These are phyloP conservation scores for Stagonosporopsis cucurbitacearum DNA, from an alignment of 2,329 filamentous ascomycete genomes.

Conservation along the genomic window DNA sequence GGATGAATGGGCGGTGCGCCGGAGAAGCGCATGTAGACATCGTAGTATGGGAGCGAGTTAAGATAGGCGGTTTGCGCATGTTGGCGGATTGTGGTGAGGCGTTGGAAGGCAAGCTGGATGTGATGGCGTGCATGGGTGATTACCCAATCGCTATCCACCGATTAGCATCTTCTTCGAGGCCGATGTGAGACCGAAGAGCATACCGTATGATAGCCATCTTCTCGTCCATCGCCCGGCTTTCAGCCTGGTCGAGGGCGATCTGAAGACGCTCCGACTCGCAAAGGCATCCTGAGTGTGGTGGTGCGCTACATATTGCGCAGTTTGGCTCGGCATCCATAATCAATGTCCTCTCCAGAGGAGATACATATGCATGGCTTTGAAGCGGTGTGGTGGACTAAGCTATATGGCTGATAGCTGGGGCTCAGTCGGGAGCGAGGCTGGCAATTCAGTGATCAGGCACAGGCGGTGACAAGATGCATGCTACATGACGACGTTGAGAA, in stretches of 20 bases:
- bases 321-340: conserved; percentile 49
- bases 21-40: conserved; percentile 54
- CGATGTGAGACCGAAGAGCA: background rate
- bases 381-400: conserved; percentile 13
- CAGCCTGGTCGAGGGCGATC: conserved; percentile 50
- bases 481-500: conserved; percentile 46
- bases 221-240: conserved; percentile 48
- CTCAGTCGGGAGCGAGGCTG: conserved; percentile 27
- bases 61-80: conserved; percentile 53
- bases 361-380: conserved; percentile 38
- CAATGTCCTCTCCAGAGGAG: conserved; percentile 31
- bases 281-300: conserved; percentile 48
- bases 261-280: conserved; percentile 50
- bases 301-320: conserved; percentile 51
- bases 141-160: conserved; percentile 53
- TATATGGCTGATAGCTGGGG: conserved; percentile 13
- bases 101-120: conserved; percentile 53
- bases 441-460: conserved; percentile 34
- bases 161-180: conserved; percentile 24
- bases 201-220: conserved; percentile 46
- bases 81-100: conserved; percentile 50
- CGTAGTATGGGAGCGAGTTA: conserved; percentile 54
- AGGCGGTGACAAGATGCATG: conserved; percentile 49
- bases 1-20: conserved; percentile 54
- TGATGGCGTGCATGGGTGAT: conserved; percentile 54